These are phyloP conservation scores for Pilaira anomala DNA, from an alignment of 192 early-diverging fungal species.

Conservation along the genomic window DNA sequence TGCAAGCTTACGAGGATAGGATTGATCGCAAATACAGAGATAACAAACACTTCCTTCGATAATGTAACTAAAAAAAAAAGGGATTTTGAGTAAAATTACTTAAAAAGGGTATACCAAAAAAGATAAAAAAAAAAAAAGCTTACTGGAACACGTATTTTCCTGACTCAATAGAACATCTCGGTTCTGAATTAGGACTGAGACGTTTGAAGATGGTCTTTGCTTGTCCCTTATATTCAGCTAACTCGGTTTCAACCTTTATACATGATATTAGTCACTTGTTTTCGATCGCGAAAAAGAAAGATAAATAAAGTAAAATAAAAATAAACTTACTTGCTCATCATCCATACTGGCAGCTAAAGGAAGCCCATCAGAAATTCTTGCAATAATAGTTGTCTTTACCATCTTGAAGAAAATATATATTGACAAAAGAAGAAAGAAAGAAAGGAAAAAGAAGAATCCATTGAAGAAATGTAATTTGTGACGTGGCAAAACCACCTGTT, in stretches of 20 bases:
- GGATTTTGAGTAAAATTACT: not conserved
- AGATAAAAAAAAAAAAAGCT: slow-evolving; percentile 24
- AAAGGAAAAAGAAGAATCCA: not conserved
- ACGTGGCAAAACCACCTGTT: slow-evolving; percentile 3
- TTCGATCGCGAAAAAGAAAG: not conserved
- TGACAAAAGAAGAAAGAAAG: not conserved
- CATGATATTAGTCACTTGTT: not conserved
- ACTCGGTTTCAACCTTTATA: slow-evolving; percentile 65
- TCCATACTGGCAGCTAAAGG: slow-evolving; percentile 95
- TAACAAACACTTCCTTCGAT: slow-evolving; percentile 94
- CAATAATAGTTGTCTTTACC: slow-evolving; percentile 94
- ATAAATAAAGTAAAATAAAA: not conserved
- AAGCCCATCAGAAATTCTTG: slow-evolving; percentile 88
- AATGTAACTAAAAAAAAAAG: slow-evolving; percentile 65
- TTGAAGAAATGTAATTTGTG: slow-evolving; percentile 2
- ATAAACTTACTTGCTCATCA: slow-evolving; percentile 75
- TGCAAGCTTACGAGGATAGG: slow-evolving; percentile 89
- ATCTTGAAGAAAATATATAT: slow-evolving; percentile 42
- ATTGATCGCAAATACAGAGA: slow-evolving; percentile 89
- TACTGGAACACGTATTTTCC: slow-evolving; percentile 88
- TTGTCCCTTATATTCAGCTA: slow-evolving; percentile 91
- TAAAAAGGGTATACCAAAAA: too few species aligned
- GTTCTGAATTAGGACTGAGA: slow-evolving; percentile 81
- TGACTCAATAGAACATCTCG: slow-evolving; percentile 92
- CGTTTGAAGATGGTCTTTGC: slow-evolving; percentile 92